phyloP scores from a whole-genome alignment of 495 filamentous ascomycete genomes.

The Xylaria grammica region DNA sequence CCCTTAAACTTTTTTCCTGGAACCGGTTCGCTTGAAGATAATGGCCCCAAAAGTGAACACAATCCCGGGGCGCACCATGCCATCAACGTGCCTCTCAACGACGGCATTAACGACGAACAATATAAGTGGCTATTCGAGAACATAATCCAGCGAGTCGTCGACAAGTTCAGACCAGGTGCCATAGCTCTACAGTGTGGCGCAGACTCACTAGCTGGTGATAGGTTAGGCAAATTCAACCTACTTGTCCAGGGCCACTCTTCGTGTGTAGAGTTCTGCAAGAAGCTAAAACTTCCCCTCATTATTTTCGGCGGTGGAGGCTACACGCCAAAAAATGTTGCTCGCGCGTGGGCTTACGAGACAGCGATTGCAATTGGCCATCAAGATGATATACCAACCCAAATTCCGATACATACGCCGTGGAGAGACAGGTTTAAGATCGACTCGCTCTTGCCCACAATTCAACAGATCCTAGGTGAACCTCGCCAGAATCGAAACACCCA shows the following conservation, averaged over 20 bases:
- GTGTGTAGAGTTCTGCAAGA: conserved; percentile 88
- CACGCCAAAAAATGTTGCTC: conserved; percentile 95
- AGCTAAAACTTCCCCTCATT: conserved; percentile 75
- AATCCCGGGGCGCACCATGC: conserved; percentile 92
- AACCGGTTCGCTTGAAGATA: conserved; percentile 90
- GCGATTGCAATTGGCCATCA: conserved; percentile 83
- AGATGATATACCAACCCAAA: conserved; percentile 68
- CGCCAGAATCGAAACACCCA: conserved; percentile 77
- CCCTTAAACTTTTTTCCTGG: conserved; percentile 92
- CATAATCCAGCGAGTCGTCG: conserved; percentile 76
- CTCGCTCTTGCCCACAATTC: conserved; percentile 76
- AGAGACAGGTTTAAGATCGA: conserved; percentile 84
- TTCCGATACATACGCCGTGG: conserved; percentile 76
- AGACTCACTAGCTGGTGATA: conserved; percentile 91
- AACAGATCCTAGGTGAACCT: conserved; percentile 64
- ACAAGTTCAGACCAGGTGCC: conserved; percentile 77
- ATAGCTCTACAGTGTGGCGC: conserved; percentile 97
- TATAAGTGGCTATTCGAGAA: conserved; percentile 84
- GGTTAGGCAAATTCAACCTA: conserved; percentile 94
- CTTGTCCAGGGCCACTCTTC: conserved; percentile 92
- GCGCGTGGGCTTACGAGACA: conserved; percentile 96
- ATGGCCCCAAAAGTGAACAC: conserved; percentile 81
- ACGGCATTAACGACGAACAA: conserved; percentile 93
- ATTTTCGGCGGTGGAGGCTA: conserved; percentile 95
- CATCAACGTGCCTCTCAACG: conserved; percentile 93